Evolutionary conservation across 2,329 filamentous ascomycete genomes (phyloP).

Genomic region (Paradendryphiella salina): DNA sequence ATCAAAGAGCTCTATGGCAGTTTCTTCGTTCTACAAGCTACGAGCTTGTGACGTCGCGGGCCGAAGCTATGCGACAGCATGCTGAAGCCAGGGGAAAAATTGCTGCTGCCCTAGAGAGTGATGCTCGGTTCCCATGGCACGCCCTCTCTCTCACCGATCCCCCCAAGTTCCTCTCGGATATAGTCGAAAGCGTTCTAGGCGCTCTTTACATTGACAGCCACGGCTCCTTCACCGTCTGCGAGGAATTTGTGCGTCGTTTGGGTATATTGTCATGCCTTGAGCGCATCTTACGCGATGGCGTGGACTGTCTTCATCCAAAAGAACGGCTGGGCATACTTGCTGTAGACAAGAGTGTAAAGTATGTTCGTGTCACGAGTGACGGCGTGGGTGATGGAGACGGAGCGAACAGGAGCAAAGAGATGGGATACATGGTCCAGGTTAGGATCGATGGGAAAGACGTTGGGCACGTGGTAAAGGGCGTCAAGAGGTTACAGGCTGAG

Average conservation of each 20-base stretch:
- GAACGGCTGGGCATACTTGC: constrained; percentile 67
- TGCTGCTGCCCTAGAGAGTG: constrained; percentile 53
- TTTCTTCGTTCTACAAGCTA: constrained; percentile 66
- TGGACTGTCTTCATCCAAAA: constrained; percentile 66
- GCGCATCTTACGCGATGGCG: constrained; percentile 57
- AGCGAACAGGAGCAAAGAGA: neutral
- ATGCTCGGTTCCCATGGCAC: constrained; percentile 73
- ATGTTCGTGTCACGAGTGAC: constrained; percentile 46
- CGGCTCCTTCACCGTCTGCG: constrained; percentile 52
- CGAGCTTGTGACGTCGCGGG: constrained; percentile 55
- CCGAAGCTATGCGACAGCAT: constrained; percentile 53
- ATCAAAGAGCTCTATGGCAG: constrained; percentile 61
- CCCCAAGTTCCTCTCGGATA: constrained; percentile 38
- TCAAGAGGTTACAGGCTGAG: constrained; percentile 45
- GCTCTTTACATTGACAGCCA: constrained; percentile 78
- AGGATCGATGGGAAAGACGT: constrained; percentile 42
- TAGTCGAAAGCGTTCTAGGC: constrained; percentile 79
- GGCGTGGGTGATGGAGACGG: constrained; percentile 5
- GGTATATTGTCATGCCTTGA: constrained; percentile 68
- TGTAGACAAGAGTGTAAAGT: constrained; percentile 57
- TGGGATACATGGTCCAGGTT: constrained; percentile 39
- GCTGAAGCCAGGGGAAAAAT: constrained; percentile 56
- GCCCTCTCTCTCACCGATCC: constrained; percentile 62
- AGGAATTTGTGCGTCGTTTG: constrained; percentile 61
- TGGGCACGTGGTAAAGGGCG: constrained; percentile 38